Conservation (phyloP, 179 eudicot species). For the Beta lomatogona region DNA sequence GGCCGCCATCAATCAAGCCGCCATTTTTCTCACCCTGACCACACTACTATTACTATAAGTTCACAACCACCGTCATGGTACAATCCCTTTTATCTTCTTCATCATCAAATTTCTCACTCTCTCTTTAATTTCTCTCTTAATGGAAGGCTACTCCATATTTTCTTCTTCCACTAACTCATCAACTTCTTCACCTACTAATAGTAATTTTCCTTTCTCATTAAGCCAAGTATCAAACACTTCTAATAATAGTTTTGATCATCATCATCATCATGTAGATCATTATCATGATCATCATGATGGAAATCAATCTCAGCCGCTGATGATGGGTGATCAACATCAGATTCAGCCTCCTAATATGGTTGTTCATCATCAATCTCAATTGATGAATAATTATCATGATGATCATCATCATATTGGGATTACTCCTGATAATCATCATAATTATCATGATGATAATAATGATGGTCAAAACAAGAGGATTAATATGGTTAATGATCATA, state of each 20-base stretch:
- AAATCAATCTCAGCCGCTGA: constrained; percentile 9
- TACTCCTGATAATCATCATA: neutral
- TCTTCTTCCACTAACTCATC: constrained; percentile 36
- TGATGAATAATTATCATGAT: neutral
- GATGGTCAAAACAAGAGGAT: neutral
- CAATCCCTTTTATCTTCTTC: neutral
- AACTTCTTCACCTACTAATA: constrained; percentile 26
- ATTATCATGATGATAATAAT: neutral
- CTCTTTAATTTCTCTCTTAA: neutral
- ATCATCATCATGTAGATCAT: neutral
- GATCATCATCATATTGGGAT: neutral
- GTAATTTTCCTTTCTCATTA: constrained; percentile 23
- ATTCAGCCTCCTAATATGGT: neutral
- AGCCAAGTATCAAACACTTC: neutral
- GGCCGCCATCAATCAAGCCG: constrained; percentile 18
- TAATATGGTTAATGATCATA: constrained; percentile 1
- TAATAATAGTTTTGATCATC: neutral
- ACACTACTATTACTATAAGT: constrained; percentile 5
- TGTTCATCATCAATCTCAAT: neutral
- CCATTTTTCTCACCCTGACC: neutral
- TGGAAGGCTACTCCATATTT: constrained; percentile 40
- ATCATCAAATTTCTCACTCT: neutral
- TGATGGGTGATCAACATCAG: neutral
- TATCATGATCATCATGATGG: neutral
- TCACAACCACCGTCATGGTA: neutral